Evolutionary conservation across 495 filamentous ascomycete species (phyloP), one percentile per base, ranked within the genome.

Genomic region (Hyaloscypha hepaticicola): DNA sequence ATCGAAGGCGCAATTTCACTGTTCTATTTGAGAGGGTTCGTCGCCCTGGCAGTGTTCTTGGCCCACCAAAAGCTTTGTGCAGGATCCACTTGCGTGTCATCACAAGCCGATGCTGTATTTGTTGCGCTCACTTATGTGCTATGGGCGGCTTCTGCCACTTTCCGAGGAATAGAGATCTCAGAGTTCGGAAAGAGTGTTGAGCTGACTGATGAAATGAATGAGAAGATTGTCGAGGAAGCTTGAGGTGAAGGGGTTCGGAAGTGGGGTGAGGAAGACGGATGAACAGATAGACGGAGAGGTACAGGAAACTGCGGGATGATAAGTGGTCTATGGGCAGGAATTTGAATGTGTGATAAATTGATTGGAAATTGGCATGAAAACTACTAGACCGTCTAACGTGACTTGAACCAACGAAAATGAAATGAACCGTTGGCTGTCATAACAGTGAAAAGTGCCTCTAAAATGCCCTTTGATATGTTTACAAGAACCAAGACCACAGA

Each of bases 91-190:
- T 56, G 53, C 26, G 11, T 56, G 2, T 24, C 26, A n/a, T n/a
- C 53, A 8, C 26, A 29, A 26, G 26, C 31, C 14, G 2, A 29
- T 6, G 19, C 53, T 6, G 26, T 29, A 14, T 56, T 56, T 31
- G 53, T 26, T 27, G 25, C 26, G 6, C 19, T 56, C 19, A 29
- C 12, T 9, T 56, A 56, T 16, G 26, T 56, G 31, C 19, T 31
- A 16, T 56, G 53, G 53, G 53, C 26, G 14, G 19, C 26, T 27
- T 27, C 26, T 27, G 53, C 26, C 6, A 31, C 31, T 5, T 19
- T 56, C 16, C 11, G 12, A 19, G 53, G 53, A 16, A 56, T 56
- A 16, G 53, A 26, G 31, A 56, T 56, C 24, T 56, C 53, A 26
- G 21, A 56, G 19, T 45, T 45, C 19, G 38, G 5, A 45, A 45